Conservation (phyloP, 108 stramenopile genomes). For the Fragilaria radians region DNA sequence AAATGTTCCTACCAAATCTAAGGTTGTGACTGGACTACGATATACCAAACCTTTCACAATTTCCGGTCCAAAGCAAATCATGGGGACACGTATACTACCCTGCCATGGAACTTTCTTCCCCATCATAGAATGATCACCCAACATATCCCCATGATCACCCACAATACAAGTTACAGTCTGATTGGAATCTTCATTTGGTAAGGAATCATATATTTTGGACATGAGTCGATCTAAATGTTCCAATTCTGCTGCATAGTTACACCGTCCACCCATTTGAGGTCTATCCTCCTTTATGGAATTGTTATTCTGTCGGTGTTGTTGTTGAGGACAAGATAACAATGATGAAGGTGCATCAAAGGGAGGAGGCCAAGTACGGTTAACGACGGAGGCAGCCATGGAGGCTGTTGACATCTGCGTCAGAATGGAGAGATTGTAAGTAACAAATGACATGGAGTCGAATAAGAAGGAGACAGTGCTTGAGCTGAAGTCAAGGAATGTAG, state of each 20-base stretch:
- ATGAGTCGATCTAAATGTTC: conserved; percentile 20
- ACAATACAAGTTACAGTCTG: conserved; percentile 15
- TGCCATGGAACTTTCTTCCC: conserved; percentile 22
- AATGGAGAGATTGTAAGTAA: background rate
- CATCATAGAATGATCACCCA: conserved; percentile 13
- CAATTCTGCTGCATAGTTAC: conserved; percentile 24
- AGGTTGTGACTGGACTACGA: conserved; percentile 13
- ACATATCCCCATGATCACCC: conserved; percentile 21
- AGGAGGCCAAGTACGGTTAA: conserved; percentile 9
- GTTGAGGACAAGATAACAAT: background rate
- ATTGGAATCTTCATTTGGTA: background rate
- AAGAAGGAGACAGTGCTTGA: too few species aligned
- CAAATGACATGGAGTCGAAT: too few species aligned
- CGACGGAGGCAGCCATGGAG: conserved; percentile 10
- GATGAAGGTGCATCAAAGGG: conserved; percentile 7
- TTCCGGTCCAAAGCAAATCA: conserved; percentile 14
- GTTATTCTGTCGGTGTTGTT: too few species aligned
- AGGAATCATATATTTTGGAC: conserved; percentile 1
- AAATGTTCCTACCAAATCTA: conserved; percentile 22
- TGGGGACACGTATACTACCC: conserved; percentile 13
- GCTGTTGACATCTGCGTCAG: conserved; percentile 5
- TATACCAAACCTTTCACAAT: conserved; percentile 2
- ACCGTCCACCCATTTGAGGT: conserved; percentile 22
- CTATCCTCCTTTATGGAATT: conserved; percentile 2
- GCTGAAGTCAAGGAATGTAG: too few species aligned